Conservation (phyloP, 164 flowering plant genomes). For the Chloranthus sessilifolius region DNA sequence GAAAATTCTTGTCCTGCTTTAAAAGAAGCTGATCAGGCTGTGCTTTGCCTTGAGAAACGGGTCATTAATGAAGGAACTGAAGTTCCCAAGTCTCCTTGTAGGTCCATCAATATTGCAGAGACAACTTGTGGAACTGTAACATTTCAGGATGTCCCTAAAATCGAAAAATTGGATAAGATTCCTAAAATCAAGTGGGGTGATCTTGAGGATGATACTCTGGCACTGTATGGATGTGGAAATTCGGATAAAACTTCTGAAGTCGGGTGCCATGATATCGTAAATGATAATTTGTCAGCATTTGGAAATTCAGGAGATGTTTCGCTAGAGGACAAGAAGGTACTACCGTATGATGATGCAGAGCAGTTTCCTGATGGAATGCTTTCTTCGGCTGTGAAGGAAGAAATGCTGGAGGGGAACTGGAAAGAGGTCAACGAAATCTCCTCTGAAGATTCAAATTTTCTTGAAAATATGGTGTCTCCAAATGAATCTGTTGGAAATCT, state of each 20-base stretch:
- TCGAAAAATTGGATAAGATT: conserved; percentile 23
- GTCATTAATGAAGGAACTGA: conserved; percentile 26
- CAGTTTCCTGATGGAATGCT: conserved; percentile 8
- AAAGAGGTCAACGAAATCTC: conserved; percentile 30
- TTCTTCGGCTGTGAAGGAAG: conserved; percentile 11
- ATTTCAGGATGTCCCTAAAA: conserved; percentile 14
- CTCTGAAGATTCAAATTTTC: conserved; percentile 18
- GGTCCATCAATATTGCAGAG: conserved; percentile 1
- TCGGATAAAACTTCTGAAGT: conserved; percentile 26
- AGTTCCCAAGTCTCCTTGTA: conserved; percentile 8
- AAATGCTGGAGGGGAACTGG: conserved; percentile 17
- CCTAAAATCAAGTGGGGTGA: conserved; percentile 77
- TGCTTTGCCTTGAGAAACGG: conserved; percentile 25
- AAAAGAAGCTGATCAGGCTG: conserved; percentile 24
- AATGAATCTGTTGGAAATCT: conserved; percentile 15
- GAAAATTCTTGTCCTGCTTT: conserved; percentile 15
- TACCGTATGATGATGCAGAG: conserved; percentile 10
- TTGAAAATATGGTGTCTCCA: conserved; percentile 15
- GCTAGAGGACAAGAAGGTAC: conserved; percentile 19
- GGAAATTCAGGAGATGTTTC: conserved; percentile 19
- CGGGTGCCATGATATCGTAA: conserved; percentile 13
- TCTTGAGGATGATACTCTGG: conserved; percentile 51
- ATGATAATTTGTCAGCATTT: conserved; percentile 17
- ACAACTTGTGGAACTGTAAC: conserved; percentile 8
- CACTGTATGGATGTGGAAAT: conserved; percentile 18